Conservation (phyloP, 1,284 basidiomycete genomes). For the Trichosporon sp. region DNA sequence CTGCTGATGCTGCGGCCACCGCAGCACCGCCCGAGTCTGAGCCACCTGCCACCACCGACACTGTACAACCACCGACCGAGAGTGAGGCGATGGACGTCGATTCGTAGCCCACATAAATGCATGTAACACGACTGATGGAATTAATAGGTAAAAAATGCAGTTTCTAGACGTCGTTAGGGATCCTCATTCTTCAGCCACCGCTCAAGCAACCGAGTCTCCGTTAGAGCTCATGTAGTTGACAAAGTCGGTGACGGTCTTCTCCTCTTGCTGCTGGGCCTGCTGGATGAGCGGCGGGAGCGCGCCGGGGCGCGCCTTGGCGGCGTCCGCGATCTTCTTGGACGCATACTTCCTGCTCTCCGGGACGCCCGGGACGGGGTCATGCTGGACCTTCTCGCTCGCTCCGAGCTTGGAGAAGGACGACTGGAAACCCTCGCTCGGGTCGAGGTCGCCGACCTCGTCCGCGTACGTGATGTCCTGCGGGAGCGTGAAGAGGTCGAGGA, state of each 20-base stretch:
- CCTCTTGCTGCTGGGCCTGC: constrained; percentile 25
- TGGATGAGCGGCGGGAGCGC: constrained; percentile 42
- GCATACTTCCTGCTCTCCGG: constrained; percentile 50
- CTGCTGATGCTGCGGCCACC: not conserved
- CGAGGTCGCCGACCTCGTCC: constrained; percentile 57
- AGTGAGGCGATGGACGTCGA: constrained; percentile 15
- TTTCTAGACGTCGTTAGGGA: not conserved
- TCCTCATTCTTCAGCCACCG: not conserved
- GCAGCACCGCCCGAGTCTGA: not conserved
- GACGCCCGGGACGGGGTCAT: constrained; percentile 50
- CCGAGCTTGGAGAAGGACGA: constrained; percentile 86
- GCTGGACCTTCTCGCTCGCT: constrained; percentile 57
- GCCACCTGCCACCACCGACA: not conserved
- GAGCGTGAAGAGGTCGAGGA: constrained; percentile 72
- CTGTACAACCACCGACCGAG: not conserved
- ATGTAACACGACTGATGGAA: constrained; percentile 8
- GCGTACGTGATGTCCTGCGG: constrained; percentile 60
- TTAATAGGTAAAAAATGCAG: not conserved
- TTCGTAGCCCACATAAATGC: constrained; percentile 9
- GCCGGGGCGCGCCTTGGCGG: constrained; percentile 45
- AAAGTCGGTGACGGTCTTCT: constrained; percentile 30
- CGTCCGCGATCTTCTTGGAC: constrained; percentile 39
- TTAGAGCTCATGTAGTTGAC: constrained; percentile 43
- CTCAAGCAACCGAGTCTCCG: constrained; percentile 19
- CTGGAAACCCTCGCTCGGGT: constrained; percentile 92